Percentiles rank a stretch among this genome's conserved stretches.
phyloP scores from a whole-genome alignment of 2,329 filamentous ascomycete species.

The Tolypocladium sp. region DNA sequence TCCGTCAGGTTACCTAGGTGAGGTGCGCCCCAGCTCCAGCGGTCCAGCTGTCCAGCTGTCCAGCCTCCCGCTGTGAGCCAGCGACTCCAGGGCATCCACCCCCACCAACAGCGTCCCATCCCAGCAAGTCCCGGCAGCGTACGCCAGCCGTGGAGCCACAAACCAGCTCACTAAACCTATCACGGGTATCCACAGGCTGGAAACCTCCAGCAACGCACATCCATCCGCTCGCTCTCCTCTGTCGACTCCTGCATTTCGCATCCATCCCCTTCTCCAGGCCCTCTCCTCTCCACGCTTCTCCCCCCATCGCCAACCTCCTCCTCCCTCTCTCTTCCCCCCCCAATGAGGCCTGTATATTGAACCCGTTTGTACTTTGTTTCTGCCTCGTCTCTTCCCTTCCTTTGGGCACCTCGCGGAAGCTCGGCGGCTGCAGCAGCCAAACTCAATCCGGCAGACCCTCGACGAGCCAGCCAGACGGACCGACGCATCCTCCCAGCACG shows the following conservation, averaged over 20 bases:
- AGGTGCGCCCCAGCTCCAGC: background rate
- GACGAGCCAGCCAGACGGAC: background rate
- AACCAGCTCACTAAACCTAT: background rate
- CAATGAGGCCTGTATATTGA: slow-evolving; percentile 29
- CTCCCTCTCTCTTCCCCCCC: slow-evolving; percentile 7
- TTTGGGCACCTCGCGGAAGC: background rate
- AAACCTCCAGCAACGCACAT: background rate
- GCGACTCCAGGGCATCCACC: background rate
- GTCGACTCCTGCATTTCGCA: slow-evolving; percentile 3
- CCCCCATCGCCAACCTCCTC: slow-evolving; percentile 8
- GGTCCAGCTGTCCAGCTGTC: background rate
- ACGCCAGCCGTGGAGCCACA: background rate
- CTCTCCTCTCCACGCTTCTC: slow-evolving; percentile 16
- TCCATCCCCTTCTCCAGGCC: slow-evolving; percentile 13
- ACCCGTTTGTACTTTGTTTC: slow-evolving; percentile 19
- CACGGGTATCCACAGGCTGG: background rate
- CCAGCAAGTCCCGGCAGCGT: background rate
- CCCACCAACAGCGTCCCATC: background rate
- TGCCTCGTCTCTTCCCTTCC: slow-evolving; percentile 10
- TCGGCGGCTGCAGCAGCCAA: background rate
- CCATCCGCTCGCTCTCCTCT: background rate
- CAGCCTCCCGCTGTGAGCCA: background rate
- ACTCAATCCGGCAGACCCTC: background rate
- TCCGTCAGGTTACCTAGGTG: background rate
- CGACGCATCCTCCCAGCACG: background rate